Base-by-base conservation (phyloP, 768 basidiomycete genomes). In the Rhodotorula paludigena region DNA sequence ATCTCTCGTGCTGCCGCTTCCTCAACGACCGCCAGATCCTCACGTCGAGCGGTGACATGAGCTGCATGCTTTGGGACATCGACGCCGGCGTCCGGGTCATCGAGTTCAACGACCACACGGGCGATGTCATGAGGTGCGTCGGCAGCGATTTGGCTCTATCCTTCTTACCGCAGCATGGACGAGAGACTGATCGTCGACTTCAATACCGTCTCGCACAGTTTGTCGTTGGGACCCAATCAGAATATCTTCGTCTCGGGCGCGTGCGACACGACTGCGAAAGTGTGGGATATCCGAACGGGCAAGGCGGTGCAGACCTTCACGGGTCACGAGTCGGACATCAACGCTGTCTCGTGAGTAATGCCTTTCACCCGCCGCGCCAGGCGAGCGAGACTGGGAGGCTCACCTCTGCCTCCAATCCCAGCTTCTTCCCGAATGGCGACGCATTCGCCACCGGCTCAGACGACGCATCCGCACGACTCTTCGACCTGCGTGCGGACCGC, bases 1-100 rank as follows among this genome's bases (percentile, higher is more conserved):
- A 99, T 78, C 88, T 99, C 74, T 89, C 87, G 76, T 99, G 94
- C 82, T 99, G 94, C 81, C 86, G 94, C 49, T 99, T 99, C 82
- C 87, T 99, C 82, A 98, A 92, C 76, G 94, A 99, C 80, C 85
- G 94, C 59, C 94, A 99, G 83, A 99, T 99, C 76, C 89, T 99
- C 70, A 99, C 94, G 42, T 88, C 86, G 75, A 97, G 93, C 41
- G 94, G 94, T 61, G 94, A 99, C 78, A 99, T 99, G 94, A 96
- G 94, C 39, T 99, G 94, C 79, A 98, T 99, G 93, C 84, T 98
- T 36, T 99, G 96, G 94, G 94, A 99, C 80, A 91, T 99, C 67
- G 94, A 99, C 80, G 91, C 92, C 33, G 96, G 94, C 72, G 92
- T 94, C 3, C 83, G 94, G 69, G 89, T 93, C n/a, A 89, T 94